Evolutionary conservation across 805 yeast genomes (phyloP), one percentile per base, ranked within the genome.

Genomic region (Starmerella floricola): DNA sequence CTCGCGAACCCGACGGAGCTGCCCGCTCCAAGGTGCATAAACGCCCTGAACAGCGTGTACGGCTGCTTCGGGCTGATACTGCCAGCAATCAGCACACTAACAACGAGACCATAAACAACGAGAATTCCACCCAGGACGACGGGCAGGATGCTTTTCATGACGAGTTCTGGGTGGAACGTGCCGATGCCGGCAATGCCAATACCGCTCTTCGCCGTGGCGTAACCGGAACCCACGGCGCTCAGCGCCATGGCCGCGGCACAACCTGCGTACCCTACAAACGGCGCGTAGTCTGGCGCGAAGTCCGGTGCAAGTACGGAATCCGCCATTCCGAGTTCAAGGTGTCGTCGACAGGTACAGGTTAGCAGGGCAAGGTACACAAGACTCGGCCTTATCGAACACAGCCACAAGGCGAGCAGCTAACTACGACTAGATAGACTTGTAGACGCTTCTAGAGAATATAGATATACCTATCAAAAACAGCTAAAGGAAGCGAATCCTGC

Each of bases 121-220:
- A 91, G 68, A 58, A 91, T 91, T 75, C 99, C 99, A 50, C 91
- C 78, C 94, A 91, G 86, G 51, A 91, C 95, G 36, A 91, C 99
- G 15, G 99, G 99, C 54, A 91, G 87, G 38, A 91, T 69, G 36
- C 64, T 58, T 54, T 80, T 83, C 97, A 91, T 91, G 57, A 91
- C 86, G 57, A 91, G 69, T 58, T 91, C 98, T 11, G 99, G 99
- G 61, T 83, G 82, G 67, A 88, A 91, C 36, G 95, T 81, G 69
- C 97, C 96, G 52, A 91, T 86, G 71, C 97, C 99, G 26, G 96
- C 69, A 55, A 91, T 91, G 72, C 99, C 99, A 50, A 91, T 79
- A 45, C 99, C 99, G 34, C 95, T 82, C 64, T 91, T 91, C 48
- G 97, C 97, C 3, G 97, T 88, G 45, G 98, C 99, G 53, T 86